These are phyloP conservation scores for Tricholoma bakamatsutake DNA, from an alignment of 768 basidiomycete genomes.

Conservation along the genomic window DNA sequence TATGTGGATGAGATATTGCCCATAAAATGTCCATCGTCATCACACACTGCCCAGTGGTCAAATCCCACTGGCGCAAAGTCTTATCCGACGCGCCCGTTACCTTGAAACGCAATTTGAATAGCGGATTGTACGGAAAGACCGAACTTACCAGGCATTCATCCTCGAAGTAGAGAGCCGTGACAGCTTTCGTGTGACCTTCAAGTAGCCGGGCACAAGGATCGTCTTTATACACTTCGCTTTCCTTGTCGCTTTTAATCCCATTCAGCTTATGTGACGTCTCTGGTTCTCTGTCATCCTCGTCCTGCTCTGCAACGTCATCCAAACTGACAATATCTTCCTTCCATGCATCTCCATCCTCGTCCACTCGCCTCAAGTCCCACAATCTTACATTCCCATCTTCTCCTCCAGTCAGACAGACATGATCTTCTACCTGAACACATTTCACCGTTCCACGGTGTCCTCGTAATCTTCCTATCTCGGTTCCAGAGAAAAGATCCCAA, in stretches of 20 bases:
- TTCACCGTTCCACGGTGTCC: conserved; percentile 84
- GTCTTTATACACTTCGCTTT: conserved; percentile 32
- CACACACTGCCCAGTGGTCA: conserved; percentile 94
- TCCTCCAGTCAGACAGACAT: conserved; percentile 85
- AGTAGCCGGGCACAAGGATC: conserved; percentile 68
- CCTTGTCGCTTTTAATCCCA: conserved; percentile 34
- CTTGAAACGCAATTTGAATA: conserved; percentile 35
- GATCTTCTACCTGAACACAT: conserved; percentile 88
- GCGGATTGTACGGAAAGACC: conserved; percentile 1
- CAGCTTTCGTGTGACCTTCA: conserved; percentile 90
- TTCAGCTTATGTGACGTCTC: conserved; percentile 34
- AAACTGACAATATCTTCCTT: conserved; percentile 49
- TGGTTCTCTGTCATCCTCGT: conserved; percentile 42
- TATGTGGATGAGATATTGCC: conserved; percentile 91
- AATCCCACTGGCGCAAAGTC: conserved; percentile 97
- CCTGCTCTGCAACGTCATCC: conserved; percentile 62
- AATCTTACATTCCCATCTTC: conserved; percentile 79
- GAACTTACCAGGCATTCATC: conserved; percentile 82
- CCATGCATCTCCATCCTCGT: conserved; percentile 61
- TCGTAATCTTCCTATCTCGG: conserved; percentile 76
- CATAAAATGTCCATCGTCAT: conserved; percentile 99
- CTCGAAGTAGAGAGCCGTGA: conserved; percentile 93
- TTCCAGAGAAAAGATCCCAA: conserved; percentile 91
- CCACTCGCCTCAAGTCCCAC: conserved; percentile 88
- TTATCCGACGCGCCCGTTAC: conserved; percentile 98